Base-by-base conservation (phyloP, 345 rosid species). In the Euphorbia lathyris region DNA sequence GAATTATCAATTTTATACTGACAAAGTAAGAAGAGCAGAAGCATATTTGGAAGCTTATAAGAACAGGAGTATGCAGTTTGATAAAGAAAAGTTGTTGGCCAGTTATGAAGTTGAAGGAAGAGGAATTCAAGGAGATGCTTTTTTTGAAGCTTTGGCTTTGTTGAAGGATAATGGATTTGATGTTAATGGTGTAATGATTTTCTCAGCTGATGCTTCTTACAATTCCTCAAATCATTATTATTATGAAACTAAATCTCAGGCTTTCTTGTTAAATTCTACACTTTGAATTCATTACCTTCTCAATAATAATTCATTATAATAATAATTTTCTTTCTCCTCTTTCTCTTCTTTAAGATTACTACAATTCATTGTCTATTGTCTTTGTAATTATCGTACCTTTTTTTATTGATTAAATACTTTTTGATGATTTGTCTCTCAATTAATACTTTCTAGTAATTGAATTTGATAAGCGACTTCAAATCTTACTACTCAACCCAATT, bases 71-170 rank as follows among this genome's bases (percentile, higher is more conserved):
- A 34, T 8, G 9, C 81, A 87, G 43, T 85, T 82, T 50, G 69
- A 74, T 8, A 57, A 36, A 58, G 78, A 53, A 3, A 87, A 85
- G 67, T 26, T 85, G 67, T n/a, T 87, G 72, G 83, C 90, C 0
- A 85, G 88, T 77, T 87, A 85, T 60, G 88, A 87, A 67, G 83
- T 82, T 2, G 69, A 85, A 0, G 88, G 88, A 16, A 81, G 87
- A 47, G 92, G 90, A 0, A 86, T 86, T n/a, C 88, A 86, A 62
- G 93, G 93, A 58, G 86, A 84, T 26, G 76, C 69, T 0, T 86
- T 88, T 65, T 84, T 85, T 43, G 75, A 81, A 27, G 81, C 90
- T 12, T 72, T 88, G 66, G 67, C 5, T 14, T 68, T 84, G 63
- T 52, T 83, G 72, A 73, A 81, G 69, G 67, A 30, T 14, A 80